Evolutionary conservation across 2,329 filamentous ascomycete genomes (phyloP), one percentile per base, ranked within the genome.

Genomic region (Penicillium janthinellum): DNA sequence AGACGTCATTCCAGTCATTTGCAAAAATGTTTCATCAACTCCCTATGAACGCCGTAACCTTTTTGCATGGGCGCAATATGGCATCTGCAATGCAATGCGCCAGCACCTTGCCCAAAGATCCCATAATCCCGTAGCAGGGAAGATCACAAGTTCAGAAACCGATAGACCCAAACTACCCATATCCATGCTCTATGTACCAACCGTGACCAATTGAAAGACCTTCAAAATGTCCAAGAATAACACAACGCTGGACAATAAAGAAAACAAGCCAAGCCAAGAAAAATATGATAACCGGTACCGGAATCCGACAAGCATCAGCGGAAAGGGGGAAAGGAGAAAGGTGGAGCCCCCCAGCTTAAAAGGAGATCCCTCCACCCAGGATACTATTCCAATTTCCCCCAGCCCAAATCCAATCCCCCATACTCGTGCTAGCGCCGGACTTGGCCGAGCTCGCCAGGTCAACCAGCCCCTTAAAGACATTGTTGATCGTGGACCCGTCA

Each of bases 331-430:
- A 25, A 17, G 35, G 10, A n/a, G 35, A 25, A 48, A 48, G 10
- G 45, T 15, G 28, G 28, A 31, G 7, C 25, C 45, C n/a, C n/a
- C 1, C 3, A 20, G 20, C 15, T 64, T 65, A 75, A 37, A 77
- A 54, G 38, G 72, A 68, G 51, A 80, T 72, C 1, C 78, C 78
- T 11, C 77, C 77, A 20, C 76, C 76, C 20, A 77, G 68, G 37
- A 77, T 59, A 54, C 67, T 71, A 5, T 71, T 73, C 78, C 78
- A 80, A 48, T 76, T 71, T 17, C 78, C 78, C 34, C 76, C 76
- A 44, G 71, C 77, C 77, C 77, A 79, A 58, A 79, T 70, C 78
- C 78, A 80, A 47, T 78, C 76, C 7, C 74, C 77, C 64, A 77
- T 68, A 17, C 70, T 73, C 5, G 77, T 75, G 22, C 68, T 74